These are phyloP conservation scores for Cunninghamia lanceolata DNA, from an alignment of 75 land plant species.

Conservation along the genomic window DNA sequence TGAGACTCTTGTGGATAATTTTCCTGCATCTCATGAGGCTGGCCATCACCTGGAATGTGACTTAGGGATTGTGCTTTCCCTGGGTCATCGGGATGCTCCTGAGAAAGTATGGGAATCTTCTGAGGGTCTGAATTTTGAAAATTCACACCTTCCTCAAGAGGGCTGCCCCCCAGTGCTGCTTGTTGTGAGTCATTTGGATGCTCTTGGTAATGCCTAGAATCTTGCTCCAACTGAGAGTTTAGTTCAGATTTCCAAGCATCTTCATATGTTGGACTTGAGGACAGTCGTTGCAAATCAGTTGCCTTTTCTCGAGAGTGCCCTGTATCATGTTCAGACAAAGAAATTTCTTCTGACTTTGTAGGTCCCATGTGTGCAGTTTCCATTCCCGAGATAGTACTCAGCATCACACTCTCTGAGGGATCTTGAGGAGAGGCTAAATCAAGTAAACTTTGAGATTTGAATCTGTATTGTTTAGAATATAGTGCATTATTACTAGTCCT, in stretches of 20 bases:
- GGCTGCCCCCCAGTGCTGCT: neutral
- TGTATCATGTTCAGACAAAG: neutral
- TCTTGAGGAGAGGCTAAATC: neutral
- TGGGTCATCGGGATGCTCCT: neutral
- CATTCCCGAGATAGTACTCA: neutral
- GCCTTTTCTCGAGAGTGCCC: neutral
- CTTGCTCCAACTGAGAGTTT: neutral
- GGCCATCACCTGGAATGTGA: slow-evolving; percentile 1
- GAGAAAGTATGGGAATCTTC: neutral
- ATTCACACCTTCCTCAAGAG: neutral
- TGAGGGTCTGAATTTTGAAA: neutral
- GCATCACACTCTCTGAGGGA: neutral
- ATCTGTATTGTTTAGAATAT: neutral
- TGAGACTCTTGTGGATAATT: neutral
- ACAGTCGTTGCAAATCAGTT: neutral
- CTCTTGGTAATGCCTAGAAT: neutral
- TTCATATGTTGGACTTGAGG: neutral
- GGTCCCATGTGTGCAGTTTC: neutral
- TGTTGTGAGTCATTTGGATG: neutral
- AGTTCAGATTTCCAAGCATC: slow-evolving; percentile 3
- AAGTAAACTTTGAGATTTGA: neutral
- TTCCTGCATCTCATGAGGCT: neutral
- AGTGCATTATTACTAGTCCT: slow-evolving; percentile 3
- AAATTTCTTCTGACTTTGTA: slow-evolving; percentile 6
- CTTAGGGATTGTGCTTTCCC: neutral